Base-by-base conservation (phyloP, 2,329 filamentous ascomycete species). In the Penicillium sp. region DNA sequence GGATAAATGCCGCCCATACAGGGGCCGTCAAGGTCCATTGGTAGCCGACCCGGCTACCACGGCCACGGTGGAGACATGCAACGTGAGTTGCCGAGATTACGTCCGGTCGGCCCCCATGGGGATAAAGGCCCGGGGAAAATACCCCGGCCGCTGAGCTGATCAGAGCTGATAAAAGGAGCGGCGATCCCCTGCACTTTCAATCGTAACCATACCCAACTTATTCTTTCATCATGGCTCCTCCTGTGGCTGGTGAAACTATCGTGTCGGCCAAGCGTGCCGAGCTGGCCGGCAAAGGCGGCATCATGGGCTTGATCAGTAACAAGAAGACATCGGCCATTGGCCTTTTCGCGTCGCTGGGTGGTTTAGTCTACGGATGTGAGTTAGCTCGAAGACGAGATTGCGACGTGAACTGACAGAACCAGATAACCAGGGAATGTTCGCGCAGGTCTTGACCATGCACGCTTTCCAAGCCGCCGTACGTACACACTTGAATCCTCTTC, bases 401-500 rank as follows among this genome's bases (percentile, higher is more conserved):
- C 9, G 27, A 16, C 24, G 5, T 30, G 16, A 30, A 9, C 24
- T 31, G 25, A 40, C 11, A 20, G 8, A 7, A 25, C 2, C 25
- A 69, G 65, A 89, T 72, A 89, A 90, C 64, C 85, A 89, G 67
- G 88, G 87, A 60, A 86, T 89, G 71, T 89, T 89, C 71, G 83
- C 82, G n/a, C 87, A 87, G 22, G 82, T 91, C 20, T 61, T 83
- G 48, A 76, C 74, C 20, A 80, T 80, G 77, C 63, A 66, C 4
- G 71, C 74, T 1, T 80, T 79, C 55, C 70, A 71, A 36, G 54
- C 66, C 40, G 69, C 78, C 36, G 79, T 79, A 69, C 71, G 74
- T 63, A 20, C 20, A 20, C 20, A 20, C 4, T 5, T 2, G 30
- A n/a, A 3, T 42, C 5, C 28, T 42, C 28, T 39, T 4, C 18